phyloP scores from a whole-genome alignment of 2,329 filamentous ascomycete species.

The Epichloe sp. region DNA sequence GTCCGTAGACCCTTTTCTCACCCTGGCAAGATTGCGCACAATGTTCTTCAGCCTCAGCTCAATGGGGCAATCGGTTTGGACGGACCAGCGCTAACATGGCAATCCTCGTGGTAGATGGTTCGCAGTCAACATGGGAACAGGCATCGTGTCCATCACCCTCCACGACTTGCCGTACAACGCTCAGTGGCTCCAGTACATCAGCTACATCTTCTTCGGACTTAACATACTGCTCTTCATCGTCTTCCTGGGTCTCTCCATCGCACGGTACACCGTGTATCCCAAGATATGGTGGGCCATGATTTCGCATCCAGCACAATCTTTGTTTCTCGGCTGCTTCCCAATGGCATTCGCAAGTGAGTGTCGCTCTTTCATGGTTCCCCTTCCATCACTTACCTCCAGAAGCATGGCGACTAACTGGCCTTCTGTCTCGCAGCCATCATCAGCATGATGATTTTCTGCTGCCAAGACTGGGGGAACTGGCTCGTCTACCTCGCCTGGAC shows the following conservation, averaged over 20 bases:
- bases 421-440: constrained; percentile 34
- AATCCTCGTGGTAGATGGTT: constrained; percentile 34
- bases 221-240: constrained; percentile 44
- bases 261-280: constrained; percentile 53
- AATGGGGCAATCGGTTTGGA: neutral
- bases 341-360: constrained; percentile 49
- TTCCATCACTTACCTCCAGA: neutral
- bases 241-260: constrained; percentile 38
- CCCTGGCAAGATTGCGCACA: too few species aligned
- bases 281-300: constrained; percentile 55
- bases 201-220: constrained; percentile 45
- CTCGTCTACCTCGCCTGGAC: constrained; percentile 41
- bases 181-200: constrained; percentile 43
- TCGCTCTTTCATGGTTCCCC: neutral
- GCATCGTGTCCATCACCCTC: constrained; percentile 51
- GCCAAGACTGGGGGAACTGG: constrained; percentile 49
- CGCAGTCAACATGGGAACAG: constrained; percentile 52
- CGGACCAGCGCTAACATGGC: neutral
- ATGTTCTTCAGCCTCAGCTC: too few species aligned
- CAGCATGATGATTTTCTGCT: constrained; percentile 49
- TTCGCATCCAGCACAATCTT: constrained; percentile 48
- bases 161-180: constrained; percentile 48
- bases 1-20: neutral
- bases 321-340: constrained; percentile 56
- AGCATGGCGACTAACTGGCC: neutral